Evolutionary conservation across 352 stramenopile genomes (phyloP), one percentile per base, ranked within the genome.

Genomic region (Phytophthora pini): DNA sequence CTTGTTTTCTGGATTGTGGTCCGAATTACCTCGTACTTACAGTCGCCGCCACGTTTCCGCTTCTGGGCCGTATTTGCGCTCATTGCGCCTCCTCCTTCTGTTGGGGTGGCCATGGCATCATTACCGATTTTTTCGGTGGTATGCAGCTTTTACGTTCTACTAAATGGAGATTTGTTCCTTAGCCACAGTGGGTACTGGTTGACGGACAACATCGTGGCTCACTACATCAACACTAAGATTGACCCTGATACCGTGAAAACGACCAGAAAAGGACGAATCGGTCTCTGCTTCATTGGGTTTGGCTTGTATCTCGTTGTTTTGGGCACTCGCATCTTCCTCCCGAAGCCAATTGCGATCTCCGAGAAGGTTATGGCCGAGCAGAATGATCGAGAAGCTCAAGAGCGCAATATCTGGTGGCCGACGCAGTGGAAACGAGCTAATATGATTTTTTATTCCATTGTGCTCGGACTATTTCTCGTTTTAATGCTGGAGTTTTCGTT

Each of bases 401-500:
- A 92, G 12, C 77, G 82, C 38, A 91, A 63, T 50, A 87, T 93
- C 13, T 98, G 92, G 92, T 94, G 84, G 76, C 89, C 93, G 0
- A 97, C 88, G 5, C 84, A 96, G 61, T 99, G 97, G 97, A 98
- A 98, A 71, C 83, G 97, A 20, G 90, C 89, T 26, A 98, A 98
- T 61, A 89, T 99, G 67, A 89, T 99, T 12, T 97, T 97, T 64
- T 90, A 89, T n/a, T 98, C 86, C 24, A 85, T 99, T 34, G 53
- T 96, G 10, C 84, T 98, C 13, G 90, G 85, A 5, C 73, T 99
- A 5, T 98, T 99, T 29, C 82, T 98, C 38, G 89, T 97, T 7
- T 69, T 98, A 6, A 89, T 99, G 72, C 77, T 99, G 13, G 97
- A 99, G 72, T 97, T 98, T 47, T 98, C 93, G 13, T 99, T 98